Evolutionary conservation across 176 grass and related monocot species (phyloP).

Genomic region (Oryza meyeriana): DNA sequence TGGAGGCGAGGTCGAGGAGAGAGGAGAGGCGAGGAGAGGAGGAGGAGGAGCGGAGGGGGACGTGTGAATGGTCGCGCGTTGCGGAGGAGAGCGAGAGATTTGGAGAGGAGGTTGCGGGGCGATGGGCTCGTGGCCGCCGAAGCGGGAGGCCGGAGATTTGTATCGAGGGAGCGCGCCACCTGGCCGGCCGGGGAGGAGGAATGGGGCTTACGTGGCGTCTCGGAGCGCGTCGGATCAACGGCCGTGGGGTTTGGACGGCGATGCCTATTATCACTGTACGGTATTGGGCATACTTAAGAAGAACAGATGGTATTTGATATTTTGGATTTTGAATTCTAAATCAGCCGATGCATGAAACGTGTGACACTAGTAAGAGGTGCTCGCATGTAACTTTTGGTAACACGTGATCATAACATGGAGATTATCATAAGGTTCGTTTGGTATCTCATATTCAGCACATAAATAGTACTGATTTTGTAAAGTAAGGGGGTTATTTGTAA

Average conservation of each 20-base stretch:
- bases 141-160: slow-evolving; percentile 27
- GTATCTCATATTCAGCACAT: too few species aligned
- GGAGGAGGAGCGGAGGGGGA: not conserved
- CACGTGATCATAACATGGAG: too few species aligned
- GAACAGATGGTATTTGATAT: too few species aligned
- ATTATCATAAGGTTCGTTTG: too few species aligned
- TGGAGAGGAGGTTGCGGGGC: not conserved
- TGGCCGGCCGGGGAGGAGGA: not conserved
- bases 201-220: not conserved
- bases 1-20: not conserved
- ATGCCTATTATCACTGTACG: not conserved
- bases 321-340: too few species aligned
- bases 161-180: slow-evolving; percentile 13
- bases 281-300: too few species aligned
- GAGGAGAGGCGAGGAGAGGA: not conserved
- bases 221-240: not conserved
- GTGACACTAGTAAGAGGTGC: too few species aligned
- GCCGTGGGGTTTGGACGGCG: not conserved
- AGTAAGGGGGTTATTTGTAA: too few species aligned
- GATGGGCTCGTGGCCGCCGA: not conserved
- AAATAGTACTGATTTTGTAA: too few species aligned
- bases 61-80: slow-evolving; percentile 38
- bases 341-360: too few species aligned
- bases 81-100: slow-evolving; percentile 26
- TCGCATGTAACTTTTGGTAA: too few species aligned